Conservation (phyloP, 2,329 filamentous ascomycete genomes). For the Beauveria caledonica region DNA sequence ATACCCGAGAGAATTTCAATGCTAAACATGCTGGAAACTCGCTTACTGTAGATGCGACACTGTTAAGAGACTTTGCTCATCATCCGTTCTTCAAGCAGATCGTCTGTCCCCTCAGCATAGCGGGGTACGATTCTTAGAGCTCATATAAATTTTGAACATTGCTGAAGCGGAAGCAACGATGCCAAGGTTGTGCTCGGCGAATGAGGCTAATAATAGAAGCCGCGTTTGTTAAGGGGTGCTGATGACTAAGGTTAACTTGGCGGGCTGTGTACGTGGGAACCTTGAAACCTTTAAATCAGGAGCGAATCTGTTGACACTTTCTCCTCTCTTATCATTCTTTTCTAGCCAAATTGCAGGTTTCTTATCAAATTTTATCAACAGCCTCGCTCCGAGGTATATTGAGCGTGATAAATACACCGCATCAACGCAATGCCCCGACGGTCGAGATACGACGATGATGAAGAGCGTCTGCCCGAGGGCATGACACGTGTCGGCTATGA, state of each 20-base stretch:
- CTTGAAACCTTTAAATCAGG: not conserved
- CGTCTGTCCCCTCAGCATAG: no score
- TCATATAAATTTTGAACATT: no score
- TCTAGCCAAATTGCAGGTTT: not conserved
- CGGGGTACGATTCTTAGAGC: no score
- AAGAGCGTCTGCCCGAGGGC: constrained; percentile 45
- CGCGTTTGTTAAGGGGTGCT: not conserved
- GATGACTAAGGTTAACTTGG: constrained; percentile 4
- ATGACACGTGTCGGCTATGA: constrained; percentile 49
- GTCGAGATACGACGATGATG: constrained; percentile 37
- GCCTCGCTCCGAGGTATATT: no score
- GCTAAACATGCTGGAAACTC: not conserved
- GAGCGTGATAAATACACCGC: not conserved
- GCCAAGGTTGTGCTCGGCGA: no score
- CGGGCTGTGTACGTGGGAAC: not conserved
- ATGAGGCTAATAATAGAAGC: no score
- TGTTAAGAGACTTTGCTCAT: no score
- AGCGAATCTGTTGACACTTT: not conserved
- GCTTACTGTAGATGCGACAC: no score
- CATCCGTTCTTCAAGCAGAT: no score
- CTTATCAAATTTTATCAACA: not conserved
- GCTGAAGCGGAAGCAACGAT: no score
- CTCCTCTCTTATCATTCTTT: not conserved
- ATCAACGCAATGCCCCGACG: constrained; percentile 30
- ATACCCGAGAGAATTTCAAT: not conserved